A percentile compares a stretch with the other conserved stretches of the same genome.
Evolutionary conservation across 108 stramenopile genomes (phyloP).

Genomic region (Fragilariopsis cylindrus): DNA sequence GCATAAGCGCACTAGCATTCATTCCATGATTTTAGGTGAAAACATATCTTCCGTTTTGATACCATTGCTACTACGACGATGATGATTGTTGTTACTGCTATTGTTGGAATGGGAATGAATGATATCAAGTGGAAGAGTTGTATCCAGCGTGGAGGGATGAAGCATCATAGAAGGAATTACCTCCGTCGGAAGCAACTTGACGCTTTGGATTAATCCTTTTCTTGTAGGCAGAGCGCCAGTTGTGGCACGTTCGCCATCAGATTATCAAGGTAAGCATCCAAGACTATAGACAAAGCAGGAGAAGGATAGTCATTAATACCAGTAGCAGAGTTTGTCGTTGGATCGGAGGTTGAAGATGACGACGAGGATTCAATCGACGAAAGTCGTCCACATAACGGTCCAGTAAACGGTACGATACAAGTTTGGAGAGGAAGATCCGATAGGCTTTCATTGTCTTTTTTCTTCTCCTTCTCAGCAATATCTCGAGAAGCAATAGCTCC

Average conservation of each 20-base stretch:
- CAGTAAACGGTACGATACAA: constrained; percentile 61
- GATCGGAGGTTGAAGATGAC: constrained; percentile 33
- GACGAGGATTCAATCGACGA: constrained; percentile 11
- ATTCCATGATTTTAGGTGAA: constrained; percentile 84
- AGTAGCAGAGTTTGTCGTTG: constrained; percentile 23
- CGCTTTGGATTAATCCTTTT: constrained; percentile 80
- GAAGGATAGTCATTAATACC: not conserved
- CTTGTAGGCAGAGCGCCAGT: constrained; percentile 74
- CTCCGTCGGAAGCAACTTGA: constrained; percentile 73
- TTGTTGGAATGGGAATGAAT: not conserved
- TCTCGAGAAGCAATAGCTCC: not conserved
- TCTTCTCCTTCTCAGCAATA: not conserved
- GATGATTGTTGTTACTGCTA: not conserved
- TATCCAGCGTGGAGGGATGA: constrained; percentile 68
- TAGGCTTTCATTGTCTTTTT: constrained; percentile 7
- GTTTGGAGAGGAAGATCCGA: constrained; percentile 59
- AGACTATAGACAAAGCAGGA: constrained; percentile 63
- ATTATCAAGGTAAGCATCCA: constrained; percentile 86
- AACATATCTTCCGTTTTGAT: constrained; percentile 46
- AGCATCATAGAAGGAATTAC: constrained; percentile 77
- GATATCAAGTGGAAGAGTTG: constrained; percentile 38
- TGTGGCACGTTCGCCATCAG: constrained; percentile 90
- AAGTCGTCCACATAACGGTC: constrained; percentile 30
- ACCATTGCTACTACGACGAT: not conserved
- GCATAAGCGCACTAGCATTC: constrained; percentile 79